Evolutionary conservation across 495 filamentous ascomycete species (phyloP).

Genomic region (Lindgomyces ingoldianus): DNA sequence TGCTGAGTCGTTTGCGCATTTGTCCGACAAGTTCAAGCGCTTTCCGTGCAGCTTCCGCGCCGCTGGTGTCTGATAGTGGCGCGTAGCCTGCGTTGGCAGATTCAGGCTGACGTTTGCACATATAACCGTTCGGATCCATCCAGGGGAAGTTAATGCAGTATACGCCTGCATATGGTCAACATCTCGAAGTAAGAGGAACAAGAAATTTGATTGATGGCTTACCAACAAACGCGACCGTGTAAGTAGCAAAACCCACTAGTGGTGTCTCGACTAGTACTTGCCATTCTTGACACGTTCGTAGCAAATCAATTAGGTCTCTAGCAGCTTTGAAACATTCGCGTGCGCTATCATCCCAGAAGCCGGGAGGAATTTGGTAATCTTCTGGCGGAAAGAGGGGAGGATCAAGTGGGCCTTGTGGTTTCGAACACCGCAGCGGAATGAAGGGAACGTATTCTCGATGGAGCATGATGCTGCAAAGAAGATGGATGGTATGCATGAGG

Average conservation of each 20-base stretch:
- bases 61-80: neutral
- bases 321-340: constrained; percentile 72
- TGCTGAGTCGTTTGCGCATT: constrained; percentile 66
- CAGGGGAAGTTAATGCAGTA: constrained; percentile 75
- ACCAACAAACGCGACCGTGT: constrained; percentile 71
- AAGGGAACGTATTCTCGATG: constrained; percentile 83
- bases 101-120: neutral
- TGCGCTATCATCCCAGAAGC: constrained; percentile 76
- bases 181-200: neutral
- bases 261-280: constrained; percentile 74
- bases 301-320: constrained; percentile 72
- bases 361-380: constrained; percentile 51
- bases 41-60: neutral
- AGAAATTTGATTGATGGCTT: constrained; percentile 24
- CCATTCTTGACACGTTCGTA: constrained; percentile 72
- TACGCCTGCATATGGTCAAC: constrained; percentile 48
- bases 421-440: constrained; percentile 68
- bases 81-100: constrained; percentile 47
- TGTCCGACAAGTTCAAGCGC: constrained; percentile 52
- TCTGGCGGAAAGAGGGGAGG: constrained; percentile 63
- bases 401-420: constrained; percentile 72
- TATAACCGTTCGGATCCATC: constrained; percentile 60
- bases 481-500: constrained; percentile 75
- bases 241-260: constrained; percentile 76
- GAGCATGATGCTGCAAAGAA: constrained; percentile 74